Percentiles rank a stretch among this genome's conserved stretches.
Conservation (phyloP, 306 rosid species). For the Fragaria nilgerrensis region DNA sequence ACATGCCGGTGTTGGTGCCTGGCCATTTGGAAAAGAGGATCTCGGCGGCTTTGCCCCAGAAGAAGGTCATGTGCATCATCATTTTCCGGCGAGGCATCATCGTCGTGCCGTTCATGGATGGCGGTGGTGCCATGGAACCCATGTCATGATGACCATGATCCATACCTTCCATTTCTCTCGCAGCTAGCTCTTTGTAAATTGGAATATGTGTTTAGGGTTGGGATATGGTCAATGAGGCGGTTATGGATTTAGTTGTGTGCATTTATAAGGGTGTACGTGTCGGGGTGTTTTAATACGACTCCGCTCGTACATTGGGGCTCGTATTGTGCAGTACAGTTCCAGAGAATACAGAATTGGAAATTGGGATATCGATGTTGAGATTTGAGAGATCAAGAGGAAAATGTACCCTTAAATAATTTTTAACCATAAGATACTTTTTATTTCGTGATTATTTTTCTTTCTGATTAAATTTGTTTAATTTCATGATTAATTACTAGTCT, state of each 20-base stretch:
- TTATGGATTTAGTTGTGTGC: neutral
- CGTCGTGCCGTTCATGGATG: slow-evolving; percentile 16
- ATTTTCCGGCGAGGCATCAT: slow-evolving; percentile 27
- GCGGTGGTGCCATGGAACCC: slow-evolving; percentile 19
- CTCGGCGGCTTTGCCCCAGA: slow-evolving; percentile 63
- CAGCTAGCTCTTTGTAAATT: neutral
- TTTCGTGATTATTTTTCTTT: no score
- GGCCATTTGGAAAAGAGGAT: slow-evolving; percentile 75
- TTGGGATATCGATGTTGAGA: neutral
- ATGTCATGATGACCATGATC: slow-evolving; percentile 27
- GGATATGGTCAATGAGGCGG: neutral
- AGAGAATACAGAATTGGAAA: neutral
- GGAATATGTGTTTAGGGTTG: neutral
- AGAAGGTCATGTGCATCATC: slow-evolving; percentile 91
- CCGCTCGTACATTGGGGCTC: neutral
- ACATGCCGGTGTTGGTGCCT: slow-evolving; percentile 52
- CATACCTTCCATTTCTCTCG: slow-evolving; percentile 9
- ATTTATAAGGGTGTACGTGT: neutral
- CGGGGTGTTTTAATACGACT: neutral
- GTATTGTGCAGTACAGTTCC: slow-evolving; percentile 5
- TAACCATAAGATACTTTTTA: no score
- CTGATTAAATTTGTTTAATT: no score
- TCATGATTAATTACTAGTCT: no score
- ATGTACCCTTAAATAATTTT: no score
- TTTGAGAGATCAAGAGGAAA: no score